Evolutionary conservation across 139 green algal genomes (phyloP).

Genomic region (Pleodorina starrii): DNA sequence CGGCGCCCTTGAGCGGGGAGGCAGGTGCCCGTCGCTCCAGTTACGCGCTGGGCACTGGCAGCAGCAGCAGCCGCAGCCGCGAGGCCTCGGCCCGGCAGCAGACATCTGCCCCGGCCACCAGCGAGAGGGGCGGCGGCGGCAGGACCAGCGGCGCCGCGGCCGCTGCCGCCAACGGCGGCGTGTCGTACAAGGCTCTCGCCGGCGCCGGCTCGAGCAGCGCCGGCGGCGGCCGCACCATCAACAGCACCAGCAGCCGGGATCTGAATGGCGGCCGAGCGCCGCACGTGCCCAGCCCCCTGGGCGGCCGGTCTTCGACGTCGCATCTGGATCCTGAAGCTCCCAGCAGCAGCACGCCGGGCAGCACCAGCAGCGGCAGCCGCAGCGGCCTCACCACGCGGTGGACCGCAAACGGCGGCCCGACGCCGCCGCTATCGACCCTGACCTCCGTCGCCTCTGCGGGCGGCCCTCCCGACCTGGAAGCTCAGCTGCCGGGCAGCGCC

Average conservation of each 20-base stretch:
- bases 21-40: background rate
- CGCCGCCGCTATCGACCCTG: too few relatives aligned
- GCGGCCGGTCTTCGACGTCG: background rate
- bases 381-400: background rate
- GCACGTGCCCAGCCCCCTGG: background rate
- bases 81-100: background rate
- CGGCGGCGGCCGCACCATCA: background rate
- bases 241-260: background rate
- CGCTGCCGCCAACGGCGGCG: background rate
- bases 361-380: background rate
- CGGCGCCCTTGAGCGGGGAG: background rate
- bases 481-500: conserved; percentile 8
- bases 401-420: background rate
- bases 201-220: background rate
- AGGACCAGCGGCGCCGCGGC: too few relatives aligned
- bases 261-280: background rate
- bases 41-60: background rate
- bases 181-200: background rate
- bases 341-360: too few relatives aligned
- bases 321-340: background rate
- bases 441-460: background rate
- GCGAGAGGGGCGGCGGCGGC: background rate
- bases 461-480: background rate
- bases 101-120: background rate
- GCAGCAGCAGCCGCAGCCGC: background rate